Conservation (phyloP, 768 basidiomycete genomes). For the Chalciporus sphaerocephalus region DNA sequence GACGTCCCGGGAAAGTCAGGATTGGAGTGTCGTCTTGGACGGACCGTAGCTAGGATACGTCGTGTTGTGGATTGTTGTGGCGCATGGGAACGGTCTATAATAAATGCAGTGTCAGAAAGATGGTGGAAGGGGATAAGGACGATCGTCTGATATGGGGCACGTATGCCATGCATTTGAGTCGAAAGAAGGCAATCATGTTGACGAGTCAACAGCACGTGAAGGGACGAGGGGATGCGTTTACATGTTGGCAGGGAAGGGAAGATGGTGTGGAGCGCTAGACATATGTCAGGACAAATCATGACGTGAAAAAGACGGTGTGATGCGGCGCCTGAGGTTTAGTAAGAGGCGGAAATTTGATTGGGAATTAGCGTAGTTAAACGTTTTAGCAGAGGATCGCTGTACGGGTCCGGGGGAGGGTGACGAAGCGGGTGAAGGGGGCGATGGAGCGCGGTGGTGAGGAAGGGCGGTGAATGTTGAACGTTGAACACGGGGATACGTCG, state of each 20-base stretch:
- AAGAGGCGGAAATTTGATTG: slow-evolving; percentile 24
- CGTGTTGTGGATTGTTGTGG: slow-evolving; percentile 6
- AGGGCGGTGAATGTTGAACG: too few species aligned
- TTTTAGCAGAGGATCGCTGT: slow-evolving; percentile 25
- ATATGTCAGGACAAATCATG: slow-evolving; percentile 11
- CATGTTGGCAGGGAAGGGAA: neutral
- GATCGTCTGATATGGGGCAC: slow-evolving; percentile 8
- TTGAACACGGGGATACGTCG: neutral
- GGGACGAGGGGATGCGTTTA: slow-evolving; percentile 7
- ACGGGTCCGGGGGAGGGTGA: slow-evolving; percentile 10
- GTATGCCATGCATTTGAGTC: slow-evolving; percentile 6
- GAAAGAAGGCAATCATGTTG: slow-evolving; percentile 1
- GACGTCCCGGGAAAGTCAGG: neutral
- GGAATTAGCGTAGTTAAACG: slow-evolving; percentile 32
- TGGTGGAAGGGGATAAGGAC: slow-evolving; percentile 17
- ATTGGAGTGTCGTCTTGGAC: slow-evolving; percentile 5
- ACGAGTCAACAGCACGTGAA: slow-evolving; percentile 24
- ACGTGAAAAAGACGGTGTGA: slow-evolving; percentile 16
- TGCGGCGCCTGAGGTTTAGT: slow-evolving; percentile 11
- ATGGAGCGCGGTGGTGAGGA: too few species aligned
- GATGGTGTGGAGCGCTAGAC: slow-evolving; percentile 6
- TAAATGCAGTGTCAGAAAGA: slow-evolving; percentile 8
- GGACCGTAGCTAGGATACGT: slow-evolving; percentile 23
- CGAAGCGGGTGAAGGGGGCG: neutral
- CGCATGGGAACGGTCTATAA: slow-evolving; percentile 10